Percentiles rank a stretch among this genome's conserved stretches.
Evolutionary conservation across 1,284 basidiomycete species (phyloP).

Genomic region (Irpex sp.): DNA sequence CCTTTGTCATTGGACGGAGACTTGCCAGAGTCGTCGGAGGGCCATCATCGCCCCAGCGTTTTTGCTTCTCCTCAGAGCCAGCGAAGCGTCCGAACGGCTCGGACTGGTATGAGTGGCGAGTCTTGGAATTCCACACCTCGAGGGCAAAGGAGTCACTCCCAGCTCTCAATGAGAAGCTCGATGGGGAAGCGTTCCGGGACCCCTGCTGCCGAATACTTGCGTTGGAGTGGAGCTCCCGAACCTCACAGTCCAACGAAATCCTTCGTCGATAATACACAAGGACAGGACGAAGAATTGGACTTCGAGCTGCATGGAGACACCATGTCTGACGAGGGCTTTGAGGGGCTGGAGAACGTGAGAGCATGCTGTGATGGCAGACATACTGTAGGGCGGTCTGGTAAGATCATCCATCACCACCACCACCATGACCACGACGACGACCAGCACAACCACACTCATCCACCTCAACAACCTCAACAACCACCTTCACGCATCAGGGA

Average conservation of each 20-base stretch:
- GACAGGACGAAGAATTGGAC: constrained; percentile 66
- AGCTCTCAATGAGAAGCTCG: constrained; percentile 67
- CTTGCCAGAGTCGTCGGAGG: constrained; percentile 43
- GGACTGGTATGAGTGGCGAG: constrained; percentile 45
- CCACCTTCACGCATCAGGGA: constrained; percentile 23
- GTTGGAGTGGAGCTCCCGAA: constrained; percentile 60
- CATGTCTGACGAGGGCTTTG: constrained; percentile 80
- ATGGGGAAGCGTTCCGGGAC: constrained; percentile 84
- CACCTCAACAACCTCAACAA: constrained; percentile 18
- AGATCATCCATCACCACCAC: constrained; percentile 48
- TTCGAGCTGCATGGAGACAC: constrained; percentile 76
- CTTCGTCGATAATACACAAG: constrained; percentile 54
- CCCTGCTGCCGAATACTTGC: constrained; percentile 84
- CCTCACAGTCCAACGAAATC: constrained; percentile 67
- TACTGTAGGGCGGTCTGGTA: constrained; percentile 62
- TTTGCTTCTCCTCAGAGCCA: constrained; percentile 67
- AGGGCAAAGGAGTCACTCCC: constrained; percentile 71
- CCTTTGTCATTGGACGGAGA: constrained; percentile 48
- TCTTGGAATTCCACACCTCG: constrained; percentile 73
- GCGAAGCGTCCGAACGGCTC: constrained; percentile 57
- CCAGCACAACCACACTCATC: constrained; percentile 40
- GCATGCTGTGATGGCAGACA: constrained; percentile 95
- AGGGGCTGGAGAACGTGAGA: constrained; percentile 92
- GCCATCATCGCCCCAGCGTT: constrained; percentile 37
- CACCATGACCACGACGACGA: constrained; percentile 33